phyloP scores from a whole-genome alignment of 2,329 filamentous ascomycete genomes.

The Myotisia sp. region DNA sequence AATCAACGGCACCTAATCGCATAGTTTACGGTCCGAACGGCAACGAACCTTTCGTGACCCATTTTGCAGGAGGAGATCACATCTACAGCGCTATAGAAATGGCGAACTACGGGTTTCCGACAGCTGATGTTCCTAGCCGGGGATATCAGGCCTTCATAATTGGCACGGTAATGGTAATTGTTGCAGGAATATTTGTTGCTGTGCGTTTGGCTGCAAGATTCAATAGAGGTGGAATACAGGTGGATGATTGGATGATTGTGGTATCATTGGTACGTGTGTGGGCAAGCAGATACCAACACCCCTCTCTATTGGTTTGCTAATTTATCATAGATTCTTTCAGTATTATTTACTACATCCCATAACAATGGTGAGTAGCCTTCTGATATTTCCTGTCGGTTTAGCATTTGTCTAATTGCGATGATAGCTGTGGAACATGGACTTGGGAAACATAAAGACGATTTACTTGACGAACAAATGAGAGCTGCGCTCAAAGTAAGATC shows the following conservation, averaged over 20 bases:
- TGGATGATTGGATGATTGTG: constrained; percentile 9
- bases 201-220: constrained; percentile 8
- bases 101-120: constrained; percentile 1
- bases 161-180: constrained; percentile 2
- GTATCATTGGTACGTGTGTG: constrained; percentile 4
- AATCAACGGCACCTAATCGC: no score
- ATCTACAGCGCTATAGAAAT: no score
- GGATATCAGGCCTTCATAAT: constrained; percentile 4
- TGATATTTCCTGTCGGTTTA: background rate
- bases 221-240: constrained; percentile 3
- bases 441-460: constrained; percentile 5
- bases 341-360: constrained; percentile 4
- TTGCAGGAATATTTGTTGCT: constrained; percentile 6
- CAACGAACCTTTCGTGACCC: no score
- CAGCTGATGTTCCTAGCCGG: background rate
- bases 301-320: background rate
- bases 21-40: no score
- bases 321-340: constrained; percentile 3
- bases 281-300: background rate
- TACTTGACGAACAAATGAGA: constrained; percentile 1
- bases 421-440: constrained; percentile 8
- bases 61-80: no score
- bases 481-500: constrained; percentile 6
- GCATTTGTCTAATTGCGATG: background rate
- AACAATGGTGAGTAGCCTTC: constrained; percentile 5